phyloP scores from a whole-genome alignment of 2,329 filamentous ascomycete species.

The Macroventuria anomochaeta region DNA sequence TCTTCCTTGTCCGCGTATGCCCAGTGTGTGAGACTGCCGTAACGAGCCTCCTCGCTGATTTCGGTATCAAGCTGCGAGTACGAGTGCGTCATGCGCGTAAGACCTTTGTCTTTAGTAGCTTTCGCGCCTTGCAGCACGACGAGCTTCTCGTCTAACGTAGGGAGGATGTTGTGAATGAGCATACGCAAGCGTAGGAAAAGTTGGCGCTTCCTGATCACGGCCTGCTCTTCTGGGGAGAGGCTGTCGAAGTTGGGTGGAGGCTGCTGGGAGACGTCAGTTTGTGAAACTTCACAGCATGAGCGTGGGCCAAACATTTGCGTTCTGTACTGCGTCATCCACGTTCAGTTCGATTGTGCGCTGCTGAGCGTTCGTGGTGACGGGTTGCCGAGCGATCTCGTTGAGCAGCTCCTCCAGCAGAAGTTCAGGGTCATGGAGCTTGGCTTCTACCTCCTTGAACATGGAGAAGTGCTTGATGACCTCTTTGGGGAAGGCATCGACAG shows the following conservation, averaged over 20 bases:
- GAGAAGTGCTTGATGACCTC: constrained; percentile 97
- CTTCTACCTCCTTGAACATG: constrained; percentile 94
- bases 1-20: constrained; percentile 83
- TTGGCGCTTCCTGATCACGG: constrained; percentile 71
- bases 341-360: constrained; percentile 34
- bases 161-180: constrained; percentile 82
- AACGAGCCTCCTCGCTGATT: constrained; percentile 92
- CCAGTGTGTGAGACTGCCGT: constrained; percentile 92
- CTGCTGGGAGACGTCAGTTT: constrained; percentile 35
- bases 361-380: constrained; percentile 50
- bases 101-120: constrained; percentile 83
- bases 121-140: constrained; percentile 94
- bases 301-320: constrained; percentile 48
- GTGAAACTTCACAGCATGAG: constrained; percentile 16
- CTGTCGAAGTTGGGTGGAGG: constrained; percentile 34
- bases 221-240: constrained; percentile 46
- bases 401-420: constrained; percentile 80
- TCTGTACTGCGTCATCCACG: constrained; percentile 48
- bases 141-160: constrained; percentile 95
- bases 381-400: constrained; percentile 62
- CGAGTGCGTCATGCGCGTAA: constrained; percentile 82
- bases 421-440: constrained; percentile 90
- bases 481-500: constrained; percentile 88
- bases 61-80: constrained; percentile 87
- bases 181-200: constrained; percentile 79